phyloP scores from a whole-genome alignment of 1,284 basidiomycete species.

The Sporisorium exsertum region DNA sequence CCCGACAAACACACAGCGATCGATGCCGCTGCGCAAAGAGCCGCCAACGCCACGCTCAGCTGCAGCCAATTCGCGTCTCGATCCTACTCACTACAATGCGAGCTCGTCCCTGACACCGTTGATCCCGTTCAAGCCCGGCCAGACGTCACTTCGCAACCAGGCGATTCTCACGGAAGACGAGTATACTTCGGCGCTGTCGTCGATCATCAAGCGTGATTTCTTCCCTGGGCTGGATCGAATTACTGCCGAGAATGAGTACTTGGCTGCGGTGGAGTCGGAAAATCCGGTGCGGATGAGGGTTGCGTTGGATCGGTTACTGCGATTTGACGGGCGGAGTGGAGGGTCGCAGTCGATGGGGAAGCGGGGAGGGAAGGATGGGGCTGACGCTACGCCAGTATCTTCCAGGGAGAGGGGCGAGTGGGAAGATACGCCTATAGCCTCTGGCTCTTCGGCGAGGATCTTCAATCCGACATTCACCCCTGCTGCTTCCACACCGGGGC shows the following conservation, averaged over 20 bases:
- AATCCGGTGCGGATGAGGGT: conserved; percentile 32
- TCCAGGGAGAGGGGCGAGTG: conserved; percentile 22
- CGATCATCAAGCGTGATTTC: conserved; percentile 96
- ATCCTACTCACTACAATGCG: not conserved
- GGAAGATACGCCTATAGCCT: conserved; percentile 40
- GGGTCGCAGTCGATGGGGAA: conserved; percentile 7
- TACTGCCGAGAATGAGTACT: conserved; percentile 63
- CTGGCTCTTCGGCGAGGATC: not conserved
- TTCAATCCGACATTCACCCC: conserved; percentile 29
- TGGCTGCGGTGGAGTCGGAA: conserved; percentile 57
- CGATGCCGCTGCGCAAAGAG: conserved; percentile 46
- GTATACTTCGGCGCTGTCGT: conserved; percentile 89
- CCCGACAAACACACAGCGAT: not conserved
- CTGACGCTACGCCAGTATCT: not conserved
- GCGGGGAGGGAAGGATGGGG: not conserved
- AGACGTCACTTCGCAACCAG: conserved; percentile 57
- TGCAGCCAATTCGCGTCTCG: conserved; percentile 17
- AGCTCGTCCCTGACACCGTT: conserved; percentile 36
- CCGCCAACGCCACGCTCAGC: conserved; percentile 47
- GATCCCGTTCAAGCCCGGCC: conserved; percentile 45
- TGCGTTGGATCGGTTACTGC: conserved; percentile 40
- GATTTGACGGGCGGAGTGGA: conserved; percentile 30
- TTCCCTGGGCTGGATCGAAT: conserved; percentile 75
- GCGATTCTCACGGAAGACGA: conserved; percentile 79
- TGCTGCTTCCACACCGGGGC: conserved; percentile 11